These are phyloP conservation scores for Senna siamea DNA, from an alignment of 306 rosid genomes.

Conservation along the genomic window DNA sequence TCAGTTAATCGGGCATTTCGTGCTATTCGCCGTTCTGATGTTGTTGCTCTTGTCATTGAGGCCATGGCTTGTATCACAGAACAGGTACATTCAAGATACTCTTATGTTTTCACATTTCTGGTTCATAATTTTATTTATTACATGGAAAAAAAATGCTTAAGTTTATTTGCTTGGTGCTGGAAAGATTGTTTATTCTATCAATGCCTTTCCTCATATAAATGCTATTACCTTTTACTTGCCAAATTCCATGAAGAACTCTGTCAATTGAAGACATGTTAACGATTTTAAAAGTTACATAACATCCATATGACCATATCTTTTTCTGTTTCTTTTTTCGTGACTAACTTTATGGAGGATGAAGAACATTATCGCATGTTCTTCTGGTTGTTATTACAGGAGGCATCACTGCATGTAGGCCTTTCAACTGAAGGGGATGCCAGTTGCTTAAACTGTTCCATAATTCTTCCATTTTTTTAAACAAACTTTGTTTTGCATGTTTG, in stretches of 20 bases:
- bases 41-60: slow-evolving; percentile 94
- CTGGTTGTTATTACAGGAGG: neutral
- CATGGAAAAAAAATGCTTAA: neutral
- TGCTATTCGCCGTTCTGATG: slow-evolving; percentile 88
- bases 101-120: slow-evolving; percentile 4
- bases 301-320: neutral
- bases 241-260: neutral
- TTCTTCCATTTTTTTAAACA: neutral
- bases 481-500: slow-evolving; percentile 35
- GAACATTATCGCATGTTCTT: neutral
- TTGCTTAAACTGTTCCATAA: slow-evolving; percentile 9
- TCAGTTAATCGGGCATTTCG: slow-evolving; percentile 97
- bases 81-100: slow-evolving; percentile 57
- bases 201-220: neutral
- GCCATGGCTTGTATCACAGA: slow-evolving; percentile 97
- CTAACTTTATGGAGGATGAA: neutral
- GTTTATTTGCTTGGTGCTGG: neutral
- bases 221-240: no score
- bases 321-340: neutral
- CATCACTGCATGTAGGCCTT: slow-evolving; percentile 26
- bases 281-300: neutral
- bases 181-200: neutral
- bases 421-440: slow-evolving; percentile 19
- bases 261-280: neutral
- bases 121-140: slow-evolving; percentile 4